These are phyloP conservation scores for Gossypium davidsonii DNA, from an alignment of 441 rosid genomes.

Conservation along the genomic window DNA sequence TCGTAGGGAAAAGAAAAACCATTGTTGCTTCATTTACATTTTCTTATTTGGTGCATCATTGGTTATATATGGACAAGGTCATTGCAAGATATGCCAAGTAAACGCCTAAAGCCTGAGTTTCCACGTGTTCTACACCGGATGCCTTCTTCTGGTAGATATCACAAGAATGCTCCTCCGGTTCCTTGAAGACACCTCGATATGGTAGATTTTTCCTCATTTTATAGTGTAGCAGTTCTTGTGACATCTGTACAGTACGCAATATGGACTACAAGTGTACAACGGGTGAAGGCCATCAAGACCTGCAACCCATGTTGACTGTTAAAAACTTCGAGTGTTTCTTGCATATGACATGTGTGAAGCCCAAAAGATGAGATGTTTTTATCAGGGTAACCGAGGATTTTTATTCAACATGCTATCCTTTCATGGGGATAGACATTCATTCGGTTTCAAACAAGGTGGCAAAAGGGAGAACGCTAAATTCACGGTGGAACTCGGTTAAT, in stretches of 20 bases:
- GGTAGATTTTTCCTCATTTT: not conserved
- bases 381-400: not conserved
- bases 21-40: not conserved
- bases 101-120: conserved; percentile 75
- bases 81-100: conserved; percentile 57
- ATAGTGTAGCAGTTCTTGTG: conserved; percentile 6
- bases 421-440: not conserved
- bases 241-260: conserved; percentile 12
- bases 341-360: not conserved
- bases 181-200: conserved; percentile 27
- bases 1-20: not conserved
- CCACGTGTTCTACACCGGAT: conserved; percentile 59
- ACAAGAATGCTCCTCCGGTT: conserved; percentile 52
- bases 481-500: not conserved
- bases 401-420: not conserved
- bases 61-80: conserved; percentile 35
- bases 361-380: not conserved
- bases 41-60: conserved; percentile 15
- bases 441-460: not conserved
- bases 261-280: conserved; percentile 6
- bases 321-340: not conserved
- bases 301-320: not conserved
- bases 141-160: conserved; percentile 74
- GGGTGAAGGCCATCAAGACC: not conserved
- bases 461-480: not conserved